Conservation (phyloP, 2,329 filamentous ascomycete species). For the Ceratocystis variospora region DNA sequence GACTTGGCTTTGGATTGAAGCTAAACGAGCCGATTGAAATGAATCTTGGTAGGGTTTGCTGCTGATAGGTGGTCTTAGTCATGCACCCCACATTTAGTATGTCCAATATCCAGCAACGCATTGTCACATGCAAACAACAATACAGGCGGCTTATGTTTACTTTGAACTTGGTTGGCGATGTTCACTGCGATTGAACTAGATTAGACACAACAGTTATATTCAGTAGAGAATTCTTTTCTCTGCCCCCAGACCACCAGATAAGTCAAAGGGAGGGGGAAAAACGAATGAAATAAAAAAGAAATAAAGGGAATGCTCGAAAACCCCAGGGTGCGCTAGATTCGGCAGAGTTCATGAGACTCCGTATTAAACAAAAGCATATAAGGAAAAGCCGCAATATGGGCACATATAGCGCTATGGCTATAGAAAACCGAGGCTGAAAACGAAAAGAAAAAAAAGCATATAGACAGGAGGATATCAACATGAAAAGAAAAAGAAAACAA, state of each 20-base stretch:
- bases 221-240: too few relatives aligned
- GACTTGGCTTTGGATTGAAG: not conserved
- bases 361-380: slow-evolving; percentile 1
- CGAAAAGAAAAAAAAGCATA: not conserved
- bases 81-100: not conserved
- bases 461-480: not conserved
- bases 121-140: slow-evolving; percentile 5
- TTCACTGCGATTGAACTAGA: too few relatives aligned
- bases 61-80: not conserved
- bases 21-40: too few relatives aligned
- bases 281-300: too few relatives aligned
- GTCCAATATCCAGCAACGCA: not conserved
- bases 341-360: not conserved
- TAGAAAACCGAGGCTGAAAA: not conserved
- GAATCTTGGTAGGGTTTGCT: not conserved
- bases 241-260: too few relatives aligned
- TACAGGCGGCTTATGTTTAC: not conserved
- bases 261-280: too few relatives aligned
- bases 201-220: too few relatives aligned
- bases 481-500: not conserved
- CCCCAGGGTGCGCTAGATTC: not conserved
- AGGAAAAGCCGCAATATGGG: not conserved
- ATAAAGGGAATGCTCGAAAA: not conserved
- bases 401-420: not conserved
- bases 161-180: too few relatives aligned